Evolutionary conservation across 441 rosid species (phyloP).

Genomic region (Melastoma candidum): DNA sequence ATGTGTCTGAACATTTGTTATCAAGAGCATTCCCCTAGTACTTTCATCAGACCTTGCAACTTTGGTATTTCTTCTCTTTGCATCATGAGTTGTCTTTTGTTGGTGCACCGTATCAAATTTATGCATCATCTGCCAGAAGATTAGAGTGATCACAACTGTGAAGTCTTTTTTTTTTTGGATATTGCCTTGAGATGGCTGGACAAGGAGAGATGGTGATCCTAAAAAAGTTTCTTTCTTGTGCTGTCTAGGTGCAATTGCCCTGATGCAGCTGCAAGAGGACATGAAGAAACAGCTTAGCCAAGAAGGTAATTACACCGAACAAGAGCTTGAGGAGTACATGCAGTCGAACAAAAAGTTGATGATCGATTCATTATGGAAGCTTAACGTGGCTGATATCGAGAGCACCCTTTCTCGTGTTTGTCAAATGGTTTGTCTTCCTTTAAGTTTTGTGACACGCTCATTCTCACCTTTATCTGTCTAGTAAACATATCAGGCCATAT

Average conservation of each 20-base stretch:
- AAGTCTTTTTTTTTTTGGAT: no score
- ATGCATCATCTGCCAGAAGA: no score
- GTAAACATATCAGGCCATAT: conserved; percentile 18
- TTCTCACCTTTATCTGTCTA: background rate
- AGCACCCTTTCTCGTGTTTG: conserved; percentile 90
- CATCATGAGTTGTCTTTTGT: no score
- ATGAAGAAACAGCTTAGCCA: conserved; percentile 84
- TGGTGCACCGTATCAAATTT: no score
- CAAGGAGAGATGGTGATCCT: no score
- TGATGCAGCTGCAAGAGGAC: conserved; percentile 95
- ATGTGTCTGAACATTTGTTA: background rate
- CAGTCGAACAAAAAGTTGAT: conserved; percentile 81
- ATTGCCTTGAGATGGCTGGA: no score
- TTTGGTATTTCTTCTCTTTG: no score
- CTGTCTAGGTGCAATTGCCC: conserved; percentile 71
- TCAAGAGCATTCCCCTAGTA: no score
- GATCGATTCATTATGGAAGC: conserved; percentile 96
- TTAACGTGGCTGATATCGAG: conserved; percentile 93
- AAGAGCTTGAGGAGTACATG: conserved; percentile 83
- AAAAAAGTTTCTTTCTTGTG: conserved; percentile 10
- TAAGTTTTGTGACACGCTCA: background rate
- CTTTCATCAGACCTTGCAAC: no score
- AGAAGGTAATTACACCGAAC: conserved; percentile 74
- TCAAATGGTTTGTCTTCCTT: conserved; percentile 55
- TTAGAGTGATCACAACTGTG: no score